These are phyloP conservation scores for Cladorrhinum sp. DNA, from an alignment of 2,329 filamentous ascomycete species.

Conservation along the genomic window DNA sequence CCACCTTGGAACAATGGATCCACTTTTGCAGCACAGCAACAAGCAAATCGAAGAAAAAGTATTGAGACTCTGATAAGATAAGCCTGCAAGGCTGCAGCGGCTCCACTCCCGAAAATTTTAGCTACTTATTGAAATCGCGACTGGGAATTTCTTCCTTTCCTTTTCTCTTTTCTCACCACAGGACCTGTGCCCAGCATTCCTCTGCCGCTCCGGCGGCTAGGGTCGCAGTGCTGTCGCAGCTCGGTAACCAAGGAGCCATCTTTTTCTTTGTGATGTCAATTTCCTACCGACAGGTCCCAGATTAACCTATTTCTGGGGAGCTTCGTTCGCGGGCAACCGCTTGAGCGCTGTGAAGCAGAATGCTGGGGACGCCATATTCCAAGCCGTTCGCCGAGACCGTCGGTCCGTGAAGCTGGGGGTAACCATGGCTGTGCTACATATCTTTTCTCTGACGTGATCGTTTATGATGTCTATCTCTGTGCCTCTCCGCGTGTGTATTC, in stretches of 20 bases:
- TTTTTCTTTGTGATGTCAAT: constrained; percentile 70
- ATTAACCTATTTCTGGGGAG: constrained; percentile 62
- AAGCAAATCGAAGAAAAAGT: background rate
- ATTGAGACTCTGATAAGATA: constrained; percentile 26
- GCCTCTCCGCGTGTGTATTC: too few relatives aligned
- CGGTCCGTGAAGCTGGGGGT: constrained; percentile 84
- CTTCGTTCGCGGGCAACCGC: constrained; percentile 63
- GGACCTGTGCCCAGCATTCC: constrained; percentile 88
- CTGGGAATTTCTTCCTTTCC: constrained; percentile 24
- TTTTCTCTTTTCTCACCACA: constrained; percentile 45
- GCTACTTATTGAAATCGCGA: background rate
- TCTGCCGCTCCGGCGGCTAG: constrained; percentile 56
- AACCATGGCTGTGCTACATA: constrained; percentile 80
- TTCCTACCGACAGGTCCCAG: constrained; percentile 96
- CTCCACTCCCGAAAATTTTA: constrained; percentile 20
- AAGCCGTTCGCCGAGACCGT: constrained; percentile 87
- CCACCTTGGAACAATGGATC: too few relatives aligned
- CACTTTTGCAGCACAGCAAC: background rate
- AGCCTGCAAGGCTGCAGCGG: constrained; percentile 12
- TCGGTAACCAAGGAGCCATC: constrained; percentile 86
- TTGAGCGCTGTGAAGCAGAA: constrained; percentile 64
- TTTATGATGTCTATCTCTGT: background rate
- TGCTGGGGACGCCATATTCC: constrained; percentile 78
- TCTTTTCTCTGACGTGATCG: constrained; percentile 4
- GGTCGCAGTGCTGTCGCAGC: constrained; percentile 76